phyloP scores from a whole-genome alignment of 495 filamentous ascomycete genomes.

The Penicillium cinerascens region DNA sequence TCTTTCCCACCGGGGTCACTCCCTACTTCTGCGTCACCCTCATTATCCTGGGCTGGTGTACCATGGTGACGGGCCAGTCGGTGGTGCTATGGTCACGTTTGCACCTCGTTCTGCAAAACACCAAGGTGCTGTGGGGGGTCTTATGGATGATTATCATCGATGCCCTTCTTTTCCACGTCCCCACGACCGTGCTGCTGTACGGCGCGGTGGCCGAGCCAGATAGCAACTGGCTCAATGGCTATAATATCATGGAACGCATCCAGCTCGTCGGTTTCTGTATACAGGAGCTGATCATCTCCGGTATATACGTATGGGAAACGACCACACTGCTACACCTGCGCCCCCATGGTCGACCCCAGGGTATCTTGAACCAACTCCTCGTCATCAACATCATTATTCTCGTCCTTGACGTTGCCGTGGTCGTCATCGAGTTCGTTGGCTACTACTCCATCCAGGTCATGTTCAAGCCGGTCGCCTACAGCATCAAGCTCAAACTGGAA shows the following conservation, averaged over 20 bases:
- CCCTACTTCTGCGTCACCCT: constrained; percentile 36
- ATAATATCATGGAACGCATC: constrained; percentile 49
- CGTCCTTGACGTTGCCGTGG: constrained; percentile 44
- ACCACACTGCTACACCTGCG: constrained; percentile 40
- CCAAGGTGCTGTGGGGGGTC: constrained; percentile 32
- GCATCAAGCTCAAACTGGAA: constrained; percentile 54
- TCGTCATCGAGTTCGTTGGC: constrained; percentile 45
- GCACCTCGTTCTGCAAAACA: constrained; percentile 41
- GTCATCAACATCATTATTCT: constrained; percentile 49
- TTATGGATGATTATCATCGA: constrained; percentile 44
- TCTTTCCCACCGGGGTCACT: constrained; percentile 32
- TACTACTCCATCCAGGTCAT: constrained; percentile 47
- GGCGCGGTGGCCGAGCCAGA: constrained; percentile 28
- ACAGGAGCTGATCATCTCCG: constrained; percentile 55
- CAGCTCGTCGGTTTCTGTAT: constrained; percentile 53
- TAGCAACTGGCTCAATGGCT: constrained; percentile 34
- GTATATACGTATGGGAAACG: constrained; percentile 53
- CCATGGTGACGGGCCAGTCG: constrained; percentile 48
- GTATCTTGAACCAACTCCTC: constrained; percentile 45
- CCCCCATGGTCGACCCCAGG: constrained; percentile 21
- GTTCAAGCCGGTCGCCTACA: constrained; percentile 50
- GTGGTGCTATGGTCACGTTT: constrained; percentile 49
- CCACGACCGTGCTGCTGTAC: constrained; percentile 41
- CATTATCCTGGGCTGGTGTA: constrained; percentile 41
- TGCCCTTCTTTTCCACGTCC: constrained; percentile 41